Conservation (phyloP, 768 basidiomycete species). For the Macrolepiota fuliginosa region DNA sequence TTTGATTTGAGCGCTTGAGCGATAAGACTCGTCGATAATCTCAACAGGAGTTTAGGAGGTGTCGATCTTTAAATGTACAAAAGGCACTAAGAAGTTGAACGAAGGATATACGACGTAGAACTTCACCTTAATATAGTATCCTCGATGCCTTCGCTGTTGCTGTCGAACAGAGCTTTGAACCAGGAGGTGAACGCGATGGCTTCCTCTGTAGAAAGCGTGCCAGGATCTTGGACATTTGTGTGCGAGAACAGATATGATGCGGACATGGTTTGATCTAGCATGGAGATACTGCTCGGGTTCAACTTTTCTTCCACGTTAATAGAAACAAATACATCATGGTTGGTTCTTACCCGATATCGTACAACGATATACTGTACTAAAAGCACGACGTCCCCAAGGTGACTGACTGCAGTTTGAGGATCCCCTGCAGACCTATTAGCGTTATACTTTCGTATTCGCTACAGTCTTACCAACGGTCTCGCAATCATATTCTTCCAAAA, state of each 20-base stretch:
- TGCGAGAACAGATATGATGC: conserved; percentile 46
- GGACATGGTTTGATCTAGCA: conserved; percentile 13
- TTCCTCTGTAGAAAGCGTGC: conserved; percentile 46
- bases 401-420: conserved; percentile 78
- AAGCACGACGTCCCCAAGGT: conserved; percentile 76
- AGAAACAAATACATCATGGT: neutral
- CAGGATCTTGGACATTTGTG: conserved; percentile 43
- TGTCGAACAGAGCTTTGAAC: conserved; percentile 80
- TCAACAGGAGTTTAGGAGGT: conserved; percentile 63
- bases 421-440: conserved; percentile 49
- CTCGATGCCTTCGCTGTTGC: conserved; percentile 77
- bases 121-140: conserved; percentile 67
- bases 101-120: neutral
- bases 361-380: conserved; percentile 65
- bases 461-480: conserved; percentile 72
- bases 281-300: neutral
- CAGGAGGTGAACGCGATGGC: conserved; percentile 49
- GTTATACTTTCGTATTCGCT: conserved; percentile 3
- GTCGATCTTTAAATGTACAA: conserved; percentile 48
- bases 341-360: conserved; percentile 56
- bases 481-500: conserved; percentile 74
- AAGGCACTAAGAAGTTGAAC: neutral
- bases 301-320: neutral
- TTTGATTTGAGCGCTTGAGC: conserved; percentile 57
- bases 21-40: conserved; percentile 67